Percentiles rank a stretch among this genome's conserved stretches.
Conservation (phyloP, 306 rosid genomes). For the Prunus mira region DNA sequence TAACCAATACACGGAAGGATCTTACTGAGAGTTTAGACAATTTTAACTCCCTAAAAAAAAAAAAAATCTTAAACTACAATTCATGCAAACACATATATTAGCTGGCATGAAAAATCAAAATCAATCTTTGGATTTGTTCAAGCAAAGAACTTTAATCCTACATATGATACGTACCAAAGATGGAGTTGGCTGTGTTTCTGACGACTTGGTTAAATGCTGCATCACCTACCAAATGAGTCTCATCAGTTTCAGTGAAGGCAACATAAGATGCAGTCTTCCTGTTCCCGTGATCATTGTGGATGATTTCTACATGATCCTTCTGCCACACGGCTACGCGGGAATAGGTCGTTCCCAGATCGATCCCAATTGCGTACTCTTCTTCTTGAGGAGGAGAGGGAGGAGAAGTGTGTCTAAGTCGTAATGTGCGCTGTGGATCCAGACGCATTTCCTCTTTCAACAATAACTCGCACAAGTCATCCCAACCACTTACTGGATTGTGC, state of each 20-base stretch:
- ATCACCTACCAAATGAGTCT: background rate
- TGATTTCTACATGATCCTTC: background rate
- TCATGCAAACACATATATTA: too few species aligned
- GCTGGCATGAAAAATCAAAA: too few species aligned
- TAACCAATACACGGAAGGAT: too few species aligned
- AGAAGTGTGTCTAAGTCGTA: too few species aligned
- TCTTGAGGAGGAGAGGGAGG: too few species aligned
- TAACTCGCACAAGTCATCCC: background rate
- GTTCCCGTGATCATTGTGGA: background rate
- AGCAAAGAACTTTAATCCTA: too few species aligned
- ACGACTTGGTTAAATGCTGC: background rate
- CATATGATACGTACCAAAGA: background rate
- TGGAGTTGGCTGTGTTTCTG: background rate
- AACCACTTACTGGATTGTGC: background rate
- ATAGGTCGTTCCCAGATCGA: background rate
- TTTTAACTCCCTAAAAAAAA: too few species aligned
- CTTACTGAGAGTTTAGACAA: too few species aligned
- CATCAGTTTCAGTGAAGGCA: background rate
- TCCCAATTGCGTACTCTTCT: background rate
- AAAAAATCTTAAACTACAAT: too few species aligned
- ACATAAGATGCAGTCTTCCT: background rate
- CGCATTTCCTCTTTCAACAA: background rate
- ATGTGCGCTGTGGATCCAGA: background rate
- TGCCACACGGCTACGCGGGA: background rate
- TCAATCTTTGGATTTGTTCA: too few species aligned